These are phyloP conservation scores for Psilocybe subaeruginosa DNA, from an alignment of 768 basidiomycete species.

Conservation along the genomic window DNA sequence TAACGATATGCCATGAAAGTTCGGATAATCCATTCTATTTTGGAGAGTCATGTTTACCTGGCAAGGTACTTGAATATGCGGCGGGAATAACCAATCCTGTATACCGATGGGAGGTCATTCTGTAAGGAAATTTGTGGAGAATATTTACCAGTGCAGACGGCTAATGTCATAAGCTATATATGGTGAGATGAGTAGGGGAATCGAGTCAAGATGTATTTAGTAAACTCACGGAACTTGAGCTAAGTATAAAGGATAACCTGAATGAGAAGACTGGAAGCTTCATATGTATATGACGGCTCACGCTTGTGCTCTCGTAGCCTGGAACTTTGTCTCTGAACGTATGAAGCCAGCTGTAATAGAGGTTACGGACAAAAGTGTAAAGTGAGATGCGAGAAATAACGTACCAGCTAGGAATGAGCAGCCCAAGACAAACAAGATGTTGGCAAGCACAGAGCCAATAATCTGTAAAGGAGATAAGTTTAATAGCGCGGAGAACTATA, in stretches of 20 bases:
- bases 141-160: not conserved
- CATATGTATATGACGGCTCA: not conserved
- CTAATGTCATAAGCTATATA: not conserved
- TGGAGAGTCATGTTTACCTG: not conserved
- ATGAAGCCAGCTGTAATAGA: not conserved
- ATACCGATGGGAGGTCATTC: not conserved
- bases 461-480: not conserved
- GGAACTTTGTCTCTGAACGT: not conserved
- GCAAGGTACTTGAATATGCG: not conserved
- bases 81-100: not conserved
- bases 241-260: not conserved
- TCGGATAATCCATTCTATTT: too few relatives aligned
- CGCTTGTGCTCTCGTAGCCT: not conserved
- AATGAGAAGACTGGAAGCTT: not conserved
- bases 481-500: not conserved
- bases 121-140: not conserved
- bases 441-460: not conserved
- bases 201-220: not conserved
- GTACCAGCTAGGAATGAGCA: not conserved
- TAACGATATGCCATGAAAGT: too few relatives aligned
- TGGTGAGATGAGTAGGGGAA: not conserved
- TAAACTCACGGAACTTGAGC: not conserved
- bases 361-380: not conserved
- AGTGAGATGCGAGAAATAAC: not conserved
- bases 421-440: not conserved